Evolutionary conservation across 164 flowering plant genomes (phyloP), one percentile per base, ranked within the genome.

Genomic region (Kingdonia uniflora): DNA sequence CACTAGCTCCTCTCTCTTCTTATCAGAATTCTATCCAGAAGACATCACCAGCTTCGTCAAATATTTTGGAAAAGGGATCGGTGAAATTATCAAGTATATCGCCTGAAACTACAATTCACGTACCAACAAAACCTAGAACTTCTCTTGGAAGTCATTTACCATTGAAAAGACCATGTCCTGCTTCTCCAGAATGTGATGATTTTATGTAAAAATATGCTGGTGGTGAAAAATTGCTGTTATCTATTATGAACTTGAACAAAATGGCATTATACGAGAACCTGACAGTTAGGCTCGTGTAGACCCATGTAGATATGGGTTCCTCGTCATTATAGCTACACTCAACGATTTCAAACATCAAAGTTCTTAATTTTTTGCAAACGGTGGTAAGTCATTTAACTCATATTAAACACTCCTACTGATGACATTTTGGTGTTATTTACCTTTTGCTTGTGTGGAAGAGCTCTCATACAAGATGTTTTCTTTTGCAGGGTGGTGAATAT

Each of bases 181-280:
- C 49, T 52, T 20, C 43, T 43, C 29, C 53, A 42, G 53, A 48
- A 25, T 62, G 87, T 68, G 87, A 87, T 68, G 89, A 80, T 71
- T 80, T 82, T 76, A 55, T 48, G 42, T 83, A 56, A 70, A 29
- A 42, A 5, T 42, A 56, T 29, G 6, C 35, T 29, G 35, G 4
- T 14, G 44, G 44, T 41, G 4, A 10, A 16, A 10, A 41, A 14
- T 14, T 41, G 17, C 44, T 41, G 44, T 14, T 41, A 41, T 41
- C 44, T 41, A 14, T 41, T 41, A 11, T 29, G 6, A 3, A 4
- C 35, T 29, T 8, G 35, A 29, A 3, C 8, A 29, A 29, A 29
- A 29, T 29, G 8, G 35, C 35, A 29, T 29, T 29, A 29, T 29
- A 29, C 8, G 35, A 29, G 35, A 29, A 29, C 35, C 8, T 29